A percentile compares a stretch with the other conserved stretches of the same genome.
Evolutionary conservation across 305 asterid genomes (phyloP).

Genomic region (Fraxinus dipetala): DNA sequence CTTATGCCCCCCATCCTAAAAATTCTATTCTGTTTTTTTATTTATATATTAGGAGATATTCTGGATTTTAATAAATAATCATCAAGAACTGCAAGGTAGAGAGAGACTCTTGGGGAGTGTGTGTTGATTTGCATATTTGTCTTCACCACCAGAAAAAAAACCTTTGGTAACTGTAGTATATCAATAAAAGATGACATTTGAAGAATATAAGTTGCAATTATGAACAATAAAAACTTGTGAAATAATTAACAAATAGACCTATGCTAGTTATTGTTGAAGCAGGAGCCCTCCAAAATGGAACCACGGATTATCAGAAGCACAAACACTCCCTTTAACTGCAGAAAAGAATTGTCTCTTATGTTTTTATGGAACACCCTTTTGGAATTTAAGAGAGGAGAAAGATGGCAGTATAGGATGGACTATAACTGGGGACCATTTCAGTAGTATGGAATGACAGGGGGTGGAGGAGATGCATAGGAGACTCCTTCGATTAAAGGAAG

Average conservation of each 20-base stretch:
- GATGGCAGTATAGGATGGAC: background rate
- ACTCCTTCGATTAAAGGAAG: slow-evolving; percentile 46
- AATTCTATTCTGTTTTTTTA: background rate
- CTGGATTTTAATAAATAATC: background rate
- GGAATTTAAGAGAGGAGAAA: slow-evolving; percentile 23
- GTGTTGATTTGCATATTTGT: background rate
- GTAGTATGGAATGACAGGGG: slow-evolving; percentile 53
- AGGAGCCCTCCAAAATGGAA: slow-evolving; percentile 21
- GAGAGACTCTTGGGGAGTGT: background rate
- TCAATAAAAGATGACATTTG: background rate
- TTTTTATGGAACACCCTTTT: background rate
- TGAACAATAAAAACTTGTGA: slow-evolving; percentile 26
- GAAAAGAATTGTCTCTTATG: slow-evolving; percentile 14
- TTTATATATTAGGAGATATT: background rate
- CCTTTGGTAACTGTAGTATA: background rate
- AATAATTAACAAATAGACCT: slow-evolving; percentile 34
- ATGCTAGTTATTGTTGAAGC: slow-evolving; percentile 30
- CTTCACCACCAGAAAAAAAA: background rate
- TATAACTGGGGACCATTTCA: slow-evolving; percentile 21
- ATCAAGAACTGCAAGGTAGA: background rate
- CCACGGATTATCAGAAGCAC: slow-evolving; percentile 14
- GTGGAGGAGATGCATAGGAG: slow-evolving; percentile 51
- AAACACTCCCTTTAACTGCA: slow-evolving; percentile 7
- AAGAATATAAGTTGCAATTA: slow-evolving; percentile 26
- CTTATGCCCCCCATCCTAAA: background rate